Evolutionary conservation across 495 filamentous ascomycete genomes (phyloP).

Genomic region (Xanthoparmelia taractica): DNA sequence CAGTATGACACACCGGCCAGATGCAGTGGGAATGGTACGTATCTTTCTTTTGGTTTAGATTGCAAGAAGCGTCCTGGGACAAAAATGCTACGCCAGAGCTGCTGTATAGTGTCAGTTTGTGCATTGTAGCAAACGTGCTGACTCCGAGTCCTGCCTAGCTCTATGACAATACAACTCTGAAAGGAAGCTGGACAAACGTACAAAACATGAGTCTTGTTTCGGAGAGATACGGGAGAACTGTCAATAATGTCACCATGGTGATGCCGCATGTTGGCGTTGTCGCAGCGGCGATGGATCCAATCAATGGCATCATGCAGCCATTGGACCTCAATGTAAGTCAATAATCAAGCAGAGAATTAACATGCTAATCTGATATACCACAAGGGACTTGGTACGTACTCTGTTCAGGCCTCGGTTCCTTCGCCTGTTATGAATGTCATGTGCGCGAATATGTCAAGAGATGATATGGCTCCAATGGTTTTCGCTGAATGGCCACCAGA

Average conservation of each 20-base stretch:
- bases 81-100: not conserved
- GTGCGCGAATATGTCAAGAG: constrained; percentile 52
- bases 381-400: constrained; percentile 57
- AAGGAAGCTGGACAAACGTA: constrained; percentile 21
- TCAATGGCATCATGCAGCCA: constrained; percentile 61
- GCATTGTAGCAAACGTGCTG: not conserved
- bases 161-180: constrained; percentile 22
- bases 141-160: constrained; percentile 4
- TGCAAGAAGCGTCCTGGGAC: not conserved
- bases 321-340: constrained; percentile 41
- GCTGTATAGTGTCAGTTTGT: not conserved
- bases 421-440: constrained; percentile 61
- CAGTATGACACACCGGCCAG: constrained; percentile 8
- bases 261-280: constrained; percentile 65
- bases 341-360: not conserved
- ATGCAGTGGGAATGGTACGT: constrained; percentile 17
- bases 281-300: constrained; percentile 47
- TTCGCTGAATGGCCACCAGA: constrained; percentile 46
- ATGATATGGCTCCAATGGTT: constrained; percentile 55
- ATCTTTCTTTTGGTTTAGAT: not conserved
- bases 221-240: constrained; percentile 38
- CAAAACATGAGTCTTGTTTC: constrained; percentile 42
- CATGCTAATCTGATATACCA: not conserved
- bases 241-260: constrained; percentile 68
- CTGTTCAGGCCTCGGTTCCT: constrained; percentile 54